Conservation (phyloP, 2,329 filamentous ascomycete species). For the Dryadomyces quercus-mongolicae region DNA sequence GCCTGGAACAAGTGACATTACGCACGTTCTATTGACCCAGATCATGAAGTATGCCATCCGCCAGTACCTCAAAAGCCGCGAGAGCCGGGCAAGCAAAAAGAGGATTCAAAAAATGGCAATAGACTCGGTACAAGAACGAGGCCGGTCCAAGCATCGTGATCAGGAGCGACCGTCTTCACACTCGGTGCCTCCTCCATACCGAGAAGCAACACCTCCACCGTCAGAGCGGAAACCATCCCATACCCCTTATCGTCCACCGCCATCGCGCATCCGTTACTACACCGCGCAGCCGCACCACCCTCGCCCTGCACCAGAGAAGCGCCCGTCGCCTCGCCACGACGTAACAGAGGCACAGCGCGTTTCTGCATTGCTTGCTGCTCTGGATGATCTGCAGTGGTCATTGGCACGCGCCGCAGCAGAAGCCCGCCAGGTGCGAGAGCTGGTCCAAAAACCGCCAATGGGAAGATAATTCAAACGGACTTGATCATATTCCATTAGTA, state of each 20-base stretch:
- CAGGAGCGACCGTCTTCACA: too few species aligned
- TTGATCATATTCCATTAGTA: too few species aligned
- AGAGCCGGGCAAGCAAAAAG: neutral
- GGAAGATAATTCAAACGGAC: too few species aligned
- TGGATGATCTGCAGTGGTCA: neutral
- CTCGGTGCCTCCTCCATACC: too few species aligned
- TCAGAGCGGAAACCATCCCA: too few species aligned
- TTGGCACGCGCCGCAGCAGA: neutral
- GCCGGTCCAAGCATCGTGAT: too few species aligned
- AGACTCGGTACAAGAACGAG: too few species aligned
- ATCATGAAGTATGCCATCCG: neutral
- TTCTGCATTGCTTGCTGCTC: neutral
- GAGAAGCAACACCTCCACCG: too few species aligned
- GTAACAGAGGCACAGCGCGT: neutral
- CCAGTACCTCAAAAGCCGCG: neutral
- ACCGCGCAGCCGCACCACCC: too few species aligned
- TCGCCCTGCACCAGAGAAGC: neutral
- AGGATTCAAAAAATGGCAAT: too few species aligned
- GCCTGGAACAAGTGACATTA: neutral
- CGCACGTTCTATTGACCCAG: neutral
- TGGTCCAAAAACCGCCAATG: neutral
- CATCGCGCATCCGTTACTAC: neutral
- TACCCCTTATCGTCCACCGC: too few species aligned
- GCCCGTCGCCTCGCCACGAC: too few species aligned
- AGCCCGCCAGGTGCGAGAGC: neutral